These are phyloP conservation scores for Eutrema japonicum DNA, from an alignment of 345 rosid species.

Conservation along the genomic window DNA sequence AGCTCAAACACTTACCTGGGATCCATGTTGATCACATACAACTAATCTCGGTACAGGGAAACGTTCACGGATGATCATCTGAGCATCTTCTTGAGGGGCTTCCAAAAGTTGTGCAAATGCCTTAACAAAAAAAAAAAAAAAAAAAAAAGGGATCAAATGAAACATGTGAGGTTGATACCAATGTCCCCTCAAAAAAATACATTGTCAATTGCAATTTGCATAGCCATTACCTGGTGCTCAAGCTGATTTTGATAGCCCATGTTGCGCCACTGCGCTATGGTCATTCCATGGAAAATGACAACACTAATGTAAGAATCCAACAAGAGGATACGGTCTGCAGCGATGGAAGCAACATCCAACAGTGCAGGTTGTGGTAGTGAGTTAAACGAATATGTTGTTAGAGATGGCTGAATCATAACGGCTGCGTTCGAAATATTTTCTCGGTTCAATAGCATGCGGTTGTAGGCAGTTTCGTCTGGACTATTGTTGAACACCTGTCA, in stretches of 20 bases:
- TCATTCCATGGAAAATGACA: constrained; percentile 98
- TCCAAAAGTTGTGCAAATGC: constrained; percentile 76
- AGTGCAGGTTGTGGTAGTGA: constrained; percentile 86
- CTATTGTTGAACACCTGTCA: constrained; percentile 48
- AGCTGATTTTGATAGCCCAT: constrained; percentile 94
- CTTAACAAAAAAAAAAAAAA: constrained; percentile 17
- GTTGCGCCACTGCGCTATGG: constrained; percentile 99
- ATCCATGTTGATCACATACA: constrained; percentile 98
- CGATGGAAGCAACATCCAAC: constrained; percentile 95
- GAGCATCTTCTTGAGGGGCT: constrained; percentile 88
- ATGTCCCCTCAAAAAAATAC: neutral
- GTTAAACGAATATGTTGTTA: constrained; percentile 87
- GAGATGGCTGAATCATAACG: constrained; percentile 86
- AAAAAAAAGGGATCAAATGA: constrained; percentile 12
- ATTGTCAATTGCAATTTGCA: constrained; percentile 7
- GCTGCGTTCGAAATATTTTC: constrained; percentile 45
- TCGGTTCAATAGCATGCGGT: constrained; percentile 43
- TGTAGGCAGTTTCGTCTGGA: constrained; percentile 49
- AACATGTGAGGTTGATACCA: constrained; percentile 22
- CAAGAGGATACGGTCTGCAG: constrained; percentile 87
- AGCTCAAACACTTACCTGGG: constrained; percentile 66
- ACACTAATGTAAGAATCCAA: constrained; percentile 93
- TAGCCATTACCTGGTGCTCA: constrained; percentile 72
- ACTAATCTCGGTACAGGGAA: constrained; percentile 97
- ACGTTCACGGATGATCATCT: constrained; percentile 75